Conservation (phyloP, 2,329 filamentous ascomycete genomes). For the Cytospora mali region DNA sequence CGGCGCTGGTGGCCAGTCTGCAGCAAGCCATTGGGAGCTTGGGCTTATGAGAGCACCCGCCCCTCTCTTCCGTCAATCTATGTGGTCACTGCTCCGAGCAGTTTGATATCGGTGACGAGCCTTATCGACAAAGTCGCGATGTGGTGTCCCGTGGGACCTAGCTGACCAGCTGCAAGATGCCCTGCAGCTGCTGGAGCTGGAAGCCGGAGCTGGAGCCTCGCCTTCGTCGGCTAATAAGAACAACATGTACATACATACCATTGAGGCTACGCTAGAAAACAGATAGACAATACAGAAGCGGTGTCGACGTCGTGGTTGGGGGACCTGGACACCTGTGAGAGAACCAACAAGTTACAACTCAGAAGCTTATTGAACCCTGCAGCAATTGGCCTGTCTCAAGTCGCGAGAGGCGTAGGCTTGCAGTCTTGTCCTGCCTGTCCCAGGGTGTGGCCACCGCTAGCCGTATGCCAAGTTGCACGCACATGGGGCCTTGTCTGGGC, state of each 20-base stretch:
- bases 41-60: not conserved
- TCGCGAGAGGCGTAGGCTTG: not conserved
- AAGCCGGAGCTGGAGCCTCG: not conserved
- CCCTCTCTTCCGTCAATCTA: not conserved
- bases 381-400: conserved; percentile 9
- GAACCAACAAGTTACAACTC: not conserved
- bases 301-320: not conserved
- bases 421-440: not conserved
- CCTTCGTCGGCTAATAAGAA: not conserved
- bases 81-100: not conserved
- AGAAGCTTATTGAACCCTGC: not conserved
- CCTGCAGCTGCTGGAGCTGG: not conserved
- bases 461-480: conserved; percentile 17
- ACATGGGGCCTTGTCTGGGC: conserved; percentile 14
- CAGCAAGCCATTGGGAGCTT: conserved; percentile 14
- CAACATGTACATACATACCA: not conserved
- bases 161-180: not conserved
- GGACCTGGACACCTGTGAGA: not conserved
- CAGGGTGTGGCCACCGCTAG: conserved; percentile 18
- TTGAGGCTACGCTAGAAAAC: not conserved
- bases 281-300: not conserved
- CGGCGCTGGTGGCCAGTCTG: conserved; percentile 9
- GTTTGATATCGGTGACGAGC: not conserved
- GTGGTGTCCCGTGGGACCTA: not conserved
- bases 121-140: not conserved